Evolutionary conservation across 116 monocot species (phyloP), one percentile per base, ranked within the genome.

Genomic region (Dioscorea cayenensis): DNA sequence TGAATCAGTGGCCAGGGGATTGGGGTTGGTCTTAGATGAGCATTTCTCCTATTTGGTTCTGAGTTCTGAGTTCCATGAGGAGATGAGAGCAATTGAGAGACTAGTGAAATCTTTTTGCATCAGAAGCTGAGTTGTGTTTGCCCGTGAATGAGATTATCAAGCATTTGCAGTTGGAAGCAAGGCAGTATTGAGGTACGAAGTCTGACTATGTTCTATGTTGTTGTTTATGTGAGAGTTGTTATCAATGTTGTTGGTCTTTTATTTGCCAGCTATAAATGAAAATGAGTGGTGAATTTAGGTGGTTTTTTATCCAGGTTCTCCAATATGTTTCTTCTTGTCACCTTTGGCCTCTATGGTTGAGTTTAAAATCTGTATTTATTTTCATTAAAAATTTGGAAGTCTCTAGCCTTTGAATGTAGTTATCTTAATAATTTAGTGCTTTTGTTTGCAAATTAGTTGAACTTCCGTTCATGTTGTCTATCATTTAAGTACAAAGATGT

Each of bases 1-100:
- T 29, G 90, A 86, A 17, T 63, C 72, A 0, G 81, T 92, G 35
- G 69, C 66, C 1, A 78, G 22, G 61, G 92, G 81, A 16, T 61
- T 97, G 75, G 79, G 84, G 10, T 51, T 88, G 71, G 83, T 92
- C 64, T 75, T 92, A 51, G 93, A 92, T 66, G 86, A 84, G 43
- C 90, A 97, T 83, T 97, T 84, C 74, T 81, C 86, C 0, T 85
- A 84, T 60, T 76, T 90, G 79, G 86, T 90, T 59, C 70, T 85
- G 84, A 92, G 90, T 70, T 64, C 82, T 2, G 81, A 86, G 62
- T 81, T 90, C 25, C 83, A 75, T 51, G 84, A 86, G 60, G 87
- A 86, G 76, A 49, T 90, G 73, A 88, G 67, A 64, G 73, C 58
- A 23, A 35, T 81, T 4, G 74, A 79, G 73, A 64, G 63, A 36